Percentiles rank a stretch among this genome's conserved stretches.
Evolutionary conservation across 106 monocot genomes (phyloP).

Genomic region (Iris macrosiphon): DNA sequence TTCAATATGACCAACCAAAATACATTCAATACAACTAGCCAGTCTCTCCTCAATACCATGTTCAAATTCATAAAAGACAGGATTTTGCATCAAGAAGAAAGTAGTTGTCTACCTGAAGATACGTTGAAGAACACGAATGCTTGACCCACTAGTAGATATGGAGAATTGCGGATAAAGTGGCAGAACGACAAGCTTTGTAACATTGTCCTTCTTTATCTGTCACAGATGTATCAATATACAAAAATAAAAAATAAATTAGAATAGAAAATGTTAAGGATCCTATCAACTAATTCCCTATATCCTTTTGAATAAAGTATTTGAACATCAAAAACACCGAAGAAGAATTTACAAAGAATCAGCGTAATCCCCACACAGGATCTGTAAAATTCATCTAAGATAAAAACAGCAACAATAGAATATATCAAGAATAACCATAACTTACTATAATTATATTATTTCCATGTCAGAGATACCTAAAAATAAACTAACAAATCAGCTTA

Average conservation of each 20-base stretch:
- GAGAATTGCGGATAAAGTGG: slow-evolving; percentile 96
- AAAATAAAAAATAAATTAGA: background rate
- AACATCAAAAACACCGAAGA: no score
- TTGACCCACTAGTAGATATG: slow-evolving; percentile 91
- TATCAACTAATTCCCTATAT: background rate
- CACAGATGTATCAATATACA: background rate
- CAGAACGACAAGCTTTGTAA: slow-evolving; percentile 77
- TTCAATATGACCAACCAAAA: background rate
- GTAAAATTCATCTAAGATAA: no score
- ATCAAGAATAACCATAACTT: no score
- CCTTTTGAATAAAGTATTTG: no score
- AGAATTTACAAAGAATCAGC: no score
- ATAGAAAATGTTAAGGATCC: background rate
- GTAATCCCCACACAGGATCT: no score
- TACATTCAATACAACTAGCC: background rate
- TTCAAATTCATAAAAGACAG: background rate
- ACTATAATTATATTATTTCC: no score
- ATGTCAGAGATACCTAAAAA: no score
- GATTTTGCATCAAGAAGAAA: background rate
- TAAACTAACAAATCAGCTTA: no score
- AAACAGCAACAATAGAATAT: no score
- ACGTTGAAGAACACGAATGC: slow-evolving; percentile 57
- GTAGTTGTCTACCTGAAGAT: slow-evolving; percentile 49
- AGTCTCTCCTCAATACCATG: background rate
- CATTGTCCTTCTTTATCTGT: slow-evolving; percentile 70